Percentiles rank a stretch among this genome's conserved stretches.
Evolutionary conservation across 2,329 filamentous ascomycete genomes (phyloP).

Genomic region (Trichoderma polysporum): DNA sequence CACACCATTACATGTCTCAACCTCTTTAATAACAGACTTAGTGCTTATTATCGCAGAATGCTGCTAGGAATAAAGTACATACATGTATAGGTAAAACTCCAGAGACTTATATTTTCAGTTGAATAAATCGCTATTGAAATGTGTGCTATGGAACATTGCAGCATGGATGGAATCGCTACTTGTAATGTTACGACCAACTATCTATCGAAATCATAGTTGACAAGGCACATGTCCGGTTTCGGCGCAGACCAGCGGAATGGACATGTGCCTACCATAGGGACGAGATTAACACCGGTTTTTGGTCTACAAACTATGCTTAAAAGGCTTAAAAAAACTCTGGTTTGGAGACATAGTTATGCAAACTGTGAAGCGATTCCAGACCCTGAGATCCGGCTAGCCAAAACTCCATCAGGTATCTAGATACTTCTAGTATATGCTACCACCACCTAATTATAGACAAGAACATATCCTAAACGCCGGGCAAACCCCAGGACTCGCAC

Average conservation of each 20-base stretch:
- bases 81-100: too few species aligned
- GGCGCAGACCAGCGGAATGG: not conserved
- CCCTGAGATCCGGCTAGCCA: not conserved
- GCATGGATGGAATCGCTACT: not conserved
- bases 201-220: too few species aligned
- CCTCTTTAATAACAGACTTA: too few species aligned
- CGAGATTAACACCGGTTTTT: not conserved
- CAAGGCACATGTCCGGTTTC: not conserved
- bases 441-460: not conserved
- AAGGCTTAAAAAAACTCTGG: too few species aligned
- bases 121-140: too few species aligned
- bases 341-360: not conserved
- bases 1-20: too few species aligned
- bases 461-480: constrained; percentile 8
- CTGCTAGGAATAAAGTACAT: too few species aligned
- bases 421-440: not conserved
- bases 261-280: not conserved
- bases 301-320: not conserved
- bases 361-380: not conserved
- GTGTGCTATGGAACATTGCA: not conserved
- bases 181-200: not conserved
- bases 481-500: not conserved
- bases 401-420: not conserved
- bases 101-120: too few species aligned
- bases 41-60: too few species aligned